A percentile compares a stretch with the other conserved stretches of the same genome.
Evolutionary conservation across 2,329 filamentous ascomycete species (phyloP).

Genomic region (Coleophoma eucalyptorum): DNA sequence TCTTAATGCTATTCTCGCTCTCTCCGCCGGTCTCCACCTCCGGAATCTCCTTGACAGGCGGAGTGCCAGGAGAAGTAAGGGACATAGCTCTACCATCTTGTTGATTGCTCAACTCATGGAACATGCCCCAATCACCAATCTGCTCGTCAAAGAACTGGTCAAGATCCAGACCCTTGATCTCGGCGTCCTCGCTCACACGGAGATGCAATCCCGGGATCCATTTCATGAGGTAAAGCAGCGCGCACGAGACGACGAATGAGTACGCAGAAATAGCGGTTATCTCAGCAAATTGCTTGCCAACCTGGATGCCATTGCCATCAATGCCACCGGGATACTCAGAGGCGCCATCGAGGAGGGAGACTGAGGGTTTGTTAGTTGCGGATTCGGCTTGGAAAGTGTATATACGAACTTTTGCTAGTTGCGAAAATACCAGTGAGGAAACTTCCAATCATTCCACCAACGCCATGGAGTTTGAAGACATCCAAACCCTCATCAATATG

Average conservation of each 20-base stretch:
- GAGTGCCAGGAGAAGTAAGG: not conserved
- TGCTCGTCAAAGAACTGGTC: slow-evolving; percentile 43
- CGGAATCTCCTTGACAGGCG: not conserved
- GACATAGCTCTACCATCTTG: not conserved
- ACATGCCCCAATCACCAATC: slow-evolving; percentile 31
- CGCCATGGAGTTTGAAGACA: slow-evolving; percentile 56
- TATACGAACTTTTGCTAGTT: slow-evolving; percentile 25
- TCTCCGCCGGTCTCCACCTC: not conserved
- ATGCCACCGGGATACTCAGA: slow-evolving; percentile 39
- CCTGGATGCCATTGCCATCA: slow-evolving; percentile 47
- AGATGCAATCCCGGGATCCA: slow-evolving; percentile 54
- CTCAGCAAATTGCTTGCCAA: slow-evolving; percentile 54
- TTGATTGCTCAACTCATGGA: slow-evolving; percentile 14
- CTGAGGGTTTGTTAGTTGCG: slow-evolving; percentile 21
- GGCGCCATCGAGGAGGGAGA: slow-evolving; percentile 48
- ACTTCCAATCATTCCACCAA: slow-evolving; percentile 54
- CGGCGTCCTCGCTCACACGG: slow-evolving; percentile 49
- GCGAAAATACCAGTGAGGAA: slow-evolving; percentile 56
- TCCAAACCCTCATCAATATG: slow-evolving; percentile 55
- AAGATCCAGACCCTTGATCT: slow-evolving; percentile 48
- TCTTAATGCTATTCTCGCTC: not conserved
- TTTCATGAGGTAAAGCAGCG: slow-evolving; percentile 51
- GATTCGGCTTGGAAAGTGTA: not conserved
- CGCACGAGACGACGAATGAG: slow-evolving; percentile 48
- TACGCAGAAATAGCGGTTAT: slow-evolving; percentile 51